These are phyloP conservation scores for Xylaria grammica DNA, from an alignment of 495 filamentous ascomycete genomes.

Conservation along the genomic window DNA sequence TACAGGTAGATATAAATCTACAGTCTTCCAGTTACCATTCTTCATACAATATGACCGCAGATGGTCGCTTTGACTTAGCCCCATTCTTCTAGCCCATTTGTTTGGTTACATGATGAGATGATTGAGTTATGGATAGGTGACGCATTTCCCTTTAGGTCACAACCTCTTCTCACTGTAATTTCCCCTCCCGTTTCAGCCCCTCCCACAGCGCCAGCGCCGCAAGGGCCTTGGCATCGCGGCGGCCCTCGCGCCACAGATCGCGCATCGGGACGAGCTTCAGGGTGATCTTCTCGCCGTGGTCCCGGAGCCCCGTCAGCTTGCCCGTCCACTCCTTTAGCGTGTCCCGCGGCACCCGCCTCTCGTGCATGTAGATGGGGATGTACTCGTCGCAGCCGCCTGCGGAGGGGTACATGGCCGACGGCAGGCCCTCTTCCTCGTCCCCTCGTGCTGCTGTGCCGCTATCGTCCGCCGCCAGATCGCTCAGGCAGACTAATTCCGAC, in stretches of 20 bases:
- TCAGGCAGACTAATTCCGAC: constrained; percentile 51
- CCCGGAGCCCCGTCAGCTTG: constrained; percentile 75
- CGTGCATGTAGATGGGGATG: constrained; percentile 76
- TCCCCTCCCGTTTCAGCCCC: constrained; percentile 69
- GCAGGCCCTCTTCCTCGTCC: constrained; percentile 53
- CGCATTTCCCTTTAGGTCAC: not conserved
- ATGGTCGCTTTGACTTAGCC: not conserved
- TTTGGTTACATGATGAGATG: not conserved
- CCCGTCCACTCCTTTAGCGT: constrained; percentile 74
- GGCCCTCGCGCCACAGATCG: constrained; percentile 77
- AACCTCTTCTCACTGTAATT: constrained; percentile 52
- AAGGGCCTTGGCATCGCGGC: constrained; percentile 79
- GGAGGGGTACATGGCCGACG: constrained; percentile 73
- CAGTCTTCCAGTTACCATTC: not conserved
- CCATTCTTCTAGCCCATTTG: not conserved
- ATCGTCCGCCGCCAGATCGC: constrained; percentile 69
- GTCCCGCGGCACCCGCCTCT: constrained; percentile 66
- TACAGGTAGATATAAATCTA: constrained; percentile 31
- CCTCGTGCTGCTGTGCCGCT: constrained; percentile 35
- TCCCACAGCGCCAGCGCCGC: constrained; percentile 79
- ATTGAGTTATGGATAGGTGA: not conserved
- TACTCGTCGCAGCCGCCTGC: constrained; percentile 86
- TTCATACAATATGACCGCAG: not conserved
- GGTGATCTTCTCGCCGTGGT: constrained; percentile 84
- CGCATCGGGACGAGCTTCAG: constrained; percentile 70